Evolutionary conservation across 345 rosid genomes (phyloP), one percentile per base, ranked within the genome.

Genomic region (Brassica nigra): DNA sequence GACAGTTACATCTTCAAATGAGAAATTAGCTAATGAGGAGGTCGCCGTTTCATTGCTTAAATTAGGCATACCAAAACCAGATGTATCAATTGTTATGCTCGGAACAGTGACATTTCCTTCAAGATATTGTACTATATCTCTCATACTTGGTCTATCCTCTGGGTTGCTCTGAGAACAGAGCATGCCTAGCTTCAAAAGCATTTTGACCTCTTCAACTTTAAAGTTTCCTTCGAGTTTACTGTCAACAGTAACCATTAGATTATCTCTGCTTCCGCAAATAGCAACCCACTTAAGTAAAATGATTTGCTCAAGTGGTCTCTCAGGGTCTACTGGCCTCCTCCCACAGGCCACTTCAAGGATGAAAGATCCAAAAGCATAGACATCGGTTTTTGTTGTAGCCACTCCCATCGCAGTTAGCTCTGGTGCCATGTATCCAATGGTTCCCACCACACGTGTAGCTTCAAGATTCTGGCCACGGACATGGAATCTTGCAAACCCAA

Each of bases 111-210:
- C 30, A 44, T 59, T 76, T 3, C 75, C 79, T 62, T 83, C 86
- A 2, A 86, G 82, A 65, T 69, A 85, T n/a, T 86, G 84, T 34
- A 83, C 20, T 52, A 82, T 71, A 18, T 78, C 71, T 58, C 77
- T 85, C 78, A 78, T 84, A 28, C 73, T 83, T 1, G 74, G 71
- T 61, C 78, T 76, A 1, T 34, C 34, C 23, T 65, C 83, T 12
- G 88, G 84, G 42, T 11, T 70, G 8, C 31, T 52, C 44, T 83
- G 81, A n/a, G 86, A 77, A 76, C 88, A 88, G 3, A 86, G 76
- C 74, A 86, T 55, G 4, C 89, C 87, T 52, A 88, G 71, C 44
- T 77, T 86, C 80, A 88, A 57, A 74, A 88, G 75, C 4, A 62
- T 4, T 14, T 61, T 74, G 36, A 66, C 83, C 62, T 80, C 83